These are phyloP conservation scores for Tricholoma saponaceum DNA, from an alignment of 768 basidiomycete genomes.

Conservation along the genomic window DNA sequence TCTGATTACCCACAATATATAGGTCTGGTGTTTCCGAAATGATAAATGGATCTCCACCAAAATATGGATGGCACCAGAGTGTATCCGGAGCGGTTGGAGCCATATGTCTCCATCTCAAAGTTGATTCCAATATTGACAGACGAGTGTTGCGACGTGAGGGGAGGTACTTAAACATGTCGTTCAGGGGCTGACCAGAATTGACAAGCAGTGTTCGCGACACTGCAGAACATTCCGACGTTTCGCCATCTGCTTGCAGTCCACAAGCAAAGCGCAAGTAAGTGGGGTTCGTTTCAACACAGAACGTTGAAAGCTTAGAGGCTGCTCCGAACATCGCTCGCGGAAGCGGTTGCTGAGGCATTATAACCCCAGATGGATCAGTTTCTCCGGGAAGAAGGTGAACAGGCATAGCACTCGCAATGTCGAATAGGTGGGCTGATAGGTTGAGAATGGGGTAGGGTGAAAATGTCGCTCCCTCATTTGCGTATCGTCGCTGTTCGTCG, in stretches of 20 bases:
- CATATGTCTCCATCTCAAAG: constrained; percentile 90
- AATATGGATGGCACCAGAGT: constrained; percentile 96
- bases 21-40: constrained; percentile 82
- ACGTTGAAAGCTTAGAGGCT: constrained; percentile 52
- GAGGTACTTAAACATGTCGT: constrained; percentile 95
- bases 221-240: constrained; percentile 13
- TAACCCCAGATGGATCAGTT: constrained; percentile 81
- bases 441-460: constrained; percentile 70
- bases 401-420: constrained; percentile 74
- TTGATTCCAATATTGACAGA: constrained; percentile 69
- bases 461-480: constrained; percentile 61
- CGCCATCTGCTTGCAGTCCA: constrained; percentile 21
- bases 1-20: constrained; percentile 92
- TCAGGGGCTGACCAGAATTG: constrained; percentile 90
- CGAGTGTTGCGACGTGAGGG: constrained; percentile 66
- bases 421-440: constrained; percentile 67
- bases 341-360: constrained; percentile 91
- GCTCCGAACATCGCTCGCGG: constrained; percentile 88
- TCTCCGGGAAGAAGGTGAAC: constrained; percentile 88
- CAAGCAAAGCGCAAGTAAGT: constrained; percentile 67
- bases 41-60: constrained; percentile 84
- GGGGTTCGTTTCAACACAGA: constrained; percentile 86
- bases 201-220: constrained; percentile 62
- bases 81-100: constrained; percentile 99
- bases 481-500: constrained; percentile 53